Conservation (phyloP, 306 rosid genomes). For the Dryas alaskensis region DNA sequence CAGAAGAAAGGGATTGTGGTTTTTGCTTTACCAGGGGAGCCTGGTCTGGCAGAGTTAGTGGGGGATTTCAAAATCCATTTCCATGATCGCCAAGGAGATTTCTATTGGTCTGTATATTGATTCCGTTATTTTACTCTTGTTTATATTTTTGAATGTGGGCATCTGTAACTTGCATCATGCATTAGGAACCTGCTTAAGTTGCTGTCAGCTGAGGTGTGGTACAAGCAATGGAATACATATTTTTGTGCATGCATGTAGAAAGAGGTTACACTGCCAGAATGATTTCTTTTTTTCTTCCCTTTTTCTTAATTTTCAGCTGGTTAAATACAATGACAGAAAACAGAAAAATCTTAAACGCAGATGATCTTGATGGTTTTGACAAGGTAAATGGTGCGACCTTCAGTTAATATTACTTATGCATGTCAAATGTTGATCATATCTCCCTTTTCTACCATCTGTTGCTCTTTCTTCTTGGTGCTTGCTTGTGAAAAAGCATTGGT, state of each 20-base stretch:
- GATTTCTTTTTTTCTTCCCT: slow-evolving; percentile 14
- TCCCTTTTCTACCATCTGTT: slow-evolving; percentile 7
- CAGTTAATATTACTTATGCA: slow-evolving; percentile 3
- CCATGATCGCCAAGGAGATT: slow-evolving; percentile 93
- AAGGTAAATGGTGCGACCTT: slow-evolving; percentile 48
- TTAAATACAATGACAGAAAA: slow-evolving; percentile 81
- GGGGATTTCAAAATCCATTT: slow-evolving; percentile 94
- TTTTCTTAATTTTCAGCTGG: slow-evolving; percentile 58
- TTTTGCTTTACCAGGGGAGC: slow-evolving; percentile 91
- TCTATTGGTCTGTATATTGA: slow-evolving; percentile 62
- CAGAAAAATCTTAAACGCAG: slow-evolving; percentile 45
- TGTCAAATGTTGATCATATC: neutral
- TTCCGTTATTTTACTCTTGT: neutral
- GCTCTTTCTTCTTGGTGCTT: slow-evolving; percentile 8
- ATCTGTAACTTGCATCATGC: slow-evolving; percentile 3
- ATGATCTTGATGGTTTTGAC: slow-evolving; percentile 86
- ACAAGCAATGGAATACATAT: neutral
- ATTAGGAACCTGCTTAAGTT: neutral
- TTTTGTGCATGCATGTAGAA: neutral
- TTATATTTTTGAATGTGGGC: neutral
- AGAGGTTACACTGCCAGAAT: slow-evolving; percentile 4
- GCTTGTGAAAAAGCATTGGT: slow-evolving; percentile 16
- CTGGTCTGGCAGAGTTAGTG: slow-evolving; percentile 77
- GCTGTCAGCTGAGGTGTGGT: no score
- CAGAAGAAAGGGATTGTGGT: slow-evolving; percentile 86